Base-by-base conservation (phyloP, 2,329 filamentous ascomycete genomes). In the Trichoderma oligosporum region DNA sequence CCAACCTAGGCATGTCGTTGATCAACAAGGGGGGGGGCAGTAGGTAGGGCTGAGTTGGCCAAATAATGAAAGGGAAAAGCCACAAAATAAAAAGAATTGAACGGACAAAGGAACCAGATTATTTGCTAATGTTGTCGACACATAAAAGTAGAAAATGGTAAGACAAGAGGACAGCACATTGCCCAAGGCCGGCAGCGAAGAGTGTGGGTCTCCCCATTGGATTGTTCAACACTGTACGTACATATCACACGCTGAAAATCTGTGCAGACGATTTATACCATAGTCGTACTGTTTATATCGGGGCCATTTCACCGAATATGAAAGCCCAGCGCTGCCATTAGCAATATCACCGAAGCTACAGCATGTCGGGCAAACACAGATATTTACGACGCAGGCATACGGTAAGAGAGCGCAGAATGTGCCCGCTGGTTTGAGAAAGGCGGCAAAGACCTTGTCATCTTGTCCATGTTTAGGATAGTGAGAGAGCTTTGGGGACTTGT, bases 1-100 rank as follows among this genome's bases (percentile, higher is more conserved):
- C 47, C 44, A 52, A 62, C 51, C 59, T 45, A 48, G 55, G 42
- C 24, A 57, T 12, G 39, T 33, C 42, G 33, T 36, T 56, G 53
- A 59, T 59, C 47, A 59, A 45, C 41, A 38, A 57, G 45, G 46
- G 59, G 16, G 22, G 35, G n/a, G n/a, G n/a, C n/a, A n/a, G 41
- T 9, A 54, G 51, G 59, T 46, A 57, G 44, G 49, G 54, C 46
- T 52, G 45, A 36, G 24, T 27, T 29, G 20, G 53, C 35, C 20
- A 49, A 36, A 57, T 20, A 11, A 6, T 39, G 18, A 49, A 46
- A 39, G 42, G 33, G 35, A 57, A 36, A 25, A 41, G 46, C 22
- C n/a, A 16, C 25, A 48, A 35, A 24, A 38, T 20, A 49, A 36
- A 33, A 33, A 31, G 39, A 47, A 29, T 16, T 33, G 57, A 38